Evolutionary conservation across 2,329 filamentous ascomycete genomes (phyloP).

Genomic region (Myrmaecium sp.): DNA sequence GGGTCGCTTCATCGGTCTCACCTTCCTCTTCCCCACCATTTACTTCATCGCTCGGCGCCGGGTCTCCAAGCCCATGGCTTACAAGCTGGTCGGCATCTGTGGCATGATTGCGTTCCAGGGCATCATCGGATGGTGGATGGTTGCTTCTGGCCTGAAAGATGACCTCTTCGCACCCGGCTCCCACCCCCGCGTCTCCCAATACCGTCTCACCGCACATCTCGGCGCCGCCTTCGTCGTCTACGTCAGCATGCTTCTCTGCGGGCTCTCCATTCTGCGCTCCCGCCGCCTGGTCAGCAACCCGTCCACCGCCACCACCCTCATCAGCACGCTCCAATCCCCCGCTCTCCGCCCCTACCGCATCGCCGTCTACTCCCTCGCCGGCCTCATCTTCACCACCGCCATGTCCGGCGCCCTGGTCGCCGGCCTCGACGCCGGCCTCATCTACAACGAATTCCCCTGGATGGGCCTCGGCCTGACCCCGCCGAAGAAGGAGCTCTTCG

Average conservation of each 20-base stretch:
- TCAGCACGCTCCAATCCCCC: constrained; percentile 47
- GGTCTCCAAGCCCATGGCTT: constrained; percentile 63
- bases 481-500: constrained; percentile 67
- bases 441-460: constrained; percentile 96
- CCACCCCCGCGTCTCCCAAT: constrained; percentile 87
- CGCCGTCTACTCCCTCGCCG: constrained; percentile 51
- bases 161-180: constrained; percentile 84
- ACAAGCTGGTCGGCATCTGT: constrained; percentile 66
- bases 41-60: constrained; percentile 74
- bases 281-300: constrained; percentile 49
- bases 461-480: constrained; percentile 80
- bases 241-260: constrained; percentile 82
- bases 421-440: constrained; percentile 85
- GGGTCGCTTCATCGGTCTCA: constrained; percentile 80
- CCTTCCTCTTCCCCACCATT: constrained; percentile 71
- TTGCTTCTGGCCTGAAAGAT: constrained; percentile 87
- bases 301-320: constrained; percentile 39
- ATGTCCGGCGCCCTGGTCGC: constrained; percentile 91
- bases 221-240: constrained; percentile 87
- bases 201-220: constrained; percentile 77
- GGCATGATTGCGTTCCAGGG: constrained; percentile 88
- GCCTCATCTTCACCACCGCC: constrained; percentile 71
- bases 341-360: constrained; percentile 57
- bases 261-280: constrained; percentile 66
- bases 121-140: constrained; percentile 98